Conservation (phyloP, 1,139 yeast species). For the Taiozyma sp. region DNA sequence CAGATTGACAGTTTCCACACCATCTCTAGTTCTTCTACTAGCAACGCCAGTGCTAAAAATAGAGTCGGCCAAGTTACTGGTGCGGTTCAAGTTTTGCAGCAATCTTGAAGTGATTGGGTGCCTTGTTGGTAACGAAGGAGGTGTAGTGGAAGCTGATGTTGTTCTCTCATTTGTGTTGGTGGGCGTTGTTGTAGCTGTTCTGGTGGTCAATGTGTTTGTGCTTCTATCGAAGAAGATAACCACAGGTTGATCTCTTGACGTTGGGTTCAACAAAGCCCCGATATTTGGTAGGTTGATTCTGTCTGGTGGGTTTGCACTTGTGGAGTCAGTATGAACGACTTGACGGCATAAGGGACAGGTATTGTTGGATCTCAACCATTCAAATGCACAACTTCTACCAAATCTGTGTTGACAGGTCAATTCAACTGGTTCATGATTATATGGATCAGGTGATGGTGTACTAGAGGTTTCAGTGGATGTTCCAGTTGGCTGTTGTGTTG, state of each 20-base stretch:
- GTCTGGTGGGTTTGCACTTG: slow-evolving; percentile 22
- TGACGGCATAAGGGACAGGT: slow-evolving; percentile 82
- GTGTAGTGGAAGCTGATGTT: neutral
- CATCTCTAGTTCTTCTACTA: slow-evolving; percentile 45
- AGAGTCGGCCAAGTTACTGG: slow-evolving; percentile 31
- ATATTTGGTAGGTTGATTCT: slow-evolving; percentile 32
- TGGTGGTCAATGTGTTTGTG: slow-evolving; percentile 14
- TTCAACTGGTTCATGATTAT: slow-evolving; percentile 57
- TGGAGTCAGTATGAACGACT: slow-evolving; percentile 37
- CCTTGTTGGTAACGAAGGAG: slow-evolving; percentile 6
- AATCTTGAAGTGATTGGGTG: slow-evolving; percentile 6
- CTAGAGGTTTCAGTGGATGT: neutral
- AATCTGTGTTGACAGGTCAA: slow-evolving; percentile 82
- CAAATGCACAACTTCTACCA: slow-evolving; percentile 68
- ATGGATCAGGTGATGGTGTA: slow-evolving; percentile 16
- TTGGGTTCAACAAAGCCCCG: slow-evolving; percentile 26
- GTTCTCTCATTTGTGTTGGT: neutral
- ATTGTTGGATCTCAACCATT: slow-evolving; percentile 67
- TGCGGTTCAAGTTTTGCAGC: slow-evolving; percentile 5
- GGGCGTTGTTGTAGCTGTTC: neutral
- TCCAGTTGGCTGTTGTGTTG: neutral
- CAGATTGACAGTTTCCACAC: slow-evolving; percentile 37
- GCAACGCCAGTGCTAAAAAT: slow-evolving; percentile 37
- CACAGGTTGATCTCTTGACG: slow-evolving; percentile 23
- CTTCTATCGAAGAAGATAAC: slow-evolving; percentile 20